These are phyloP conservation scores for Phlyctochytrium arcticum DNA, from an alignment of 192 early-diverging fungal genomes.

Conservation along the genomic window DNA sequence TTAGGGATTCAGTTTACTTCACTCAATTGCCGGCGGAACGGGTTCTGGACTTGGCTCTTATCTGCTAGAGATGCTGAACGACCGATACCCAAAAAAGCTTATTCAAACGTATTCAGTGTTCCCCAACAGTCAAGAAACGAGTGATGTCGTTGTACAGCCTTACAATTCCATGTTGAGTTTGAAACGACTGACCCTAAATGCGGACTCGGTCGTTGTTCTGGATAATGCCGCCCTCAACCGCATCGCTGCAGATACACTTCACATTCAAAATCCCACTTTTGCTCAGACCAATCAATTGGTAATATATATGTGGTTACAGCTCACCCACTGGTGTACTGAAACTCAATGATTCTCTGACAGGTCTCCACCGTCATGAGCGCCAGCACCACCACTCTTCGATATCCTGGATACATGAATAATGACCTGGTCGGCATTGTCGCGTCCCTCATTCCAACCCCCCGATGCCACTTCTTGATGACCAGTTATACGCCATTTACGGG, in stretches of 20 bases:
- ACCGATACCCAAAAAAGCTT: slow-evolving; percentile 95
- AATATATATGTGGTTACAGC: neutral
- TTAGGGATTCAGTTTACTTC: slow-evolving; percentile 90
- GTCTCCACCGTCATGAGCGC: slow-evolving; percentile 98
- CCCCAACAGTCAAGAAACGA: slow-evolving; percentile 89
- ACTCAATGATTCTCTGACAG: slow-evolving; percentile 28
- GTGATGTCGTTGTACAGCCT: slow-evolving; percentile 94
- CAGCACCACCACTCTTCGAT: slow-evolving; percentile 92
- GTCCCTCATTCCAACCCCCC: slow-evolving; percentile 95
- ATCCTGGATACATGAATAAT: slow-evolving; percentile 99
- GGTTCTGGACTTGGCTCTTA: slow-evolving; percentile 96
- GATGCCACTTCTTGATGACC: slow-evolving; percentile 93
- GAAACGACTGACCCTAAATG: slow-evolving; percentile 85
- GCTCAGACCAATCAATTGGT: slow-evolving; percentile 95
- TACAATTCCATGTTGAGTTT: slow-evolving; percentile 94
- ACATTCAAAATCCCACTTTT: slow-evolving; percentile 92
- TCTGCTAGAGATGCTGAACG: slow-evolving; percentile 85
- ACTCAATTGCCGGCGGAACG: slow-evolving; percentile 97
- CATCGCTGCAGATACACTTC: slow-evolving; percentile 88
- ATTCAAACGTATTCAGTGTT: slow-evolving; percentile 98
- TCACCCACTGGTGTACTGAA: slow-evolving; percentile 3
- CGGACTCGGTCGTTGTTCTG: slow-evolving; percentile 94
- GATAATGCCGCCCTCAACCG: slow-evolving; percentile 92
- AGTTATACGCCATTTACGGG: slow-evolving; percentile 97
- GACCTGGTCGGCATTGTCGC: slow-evolving; percentile 93